Base-by-base conservation (phyloP, 2,329 filamentous ascomycete species). In the Fusarium guadeloupense region DNA sequence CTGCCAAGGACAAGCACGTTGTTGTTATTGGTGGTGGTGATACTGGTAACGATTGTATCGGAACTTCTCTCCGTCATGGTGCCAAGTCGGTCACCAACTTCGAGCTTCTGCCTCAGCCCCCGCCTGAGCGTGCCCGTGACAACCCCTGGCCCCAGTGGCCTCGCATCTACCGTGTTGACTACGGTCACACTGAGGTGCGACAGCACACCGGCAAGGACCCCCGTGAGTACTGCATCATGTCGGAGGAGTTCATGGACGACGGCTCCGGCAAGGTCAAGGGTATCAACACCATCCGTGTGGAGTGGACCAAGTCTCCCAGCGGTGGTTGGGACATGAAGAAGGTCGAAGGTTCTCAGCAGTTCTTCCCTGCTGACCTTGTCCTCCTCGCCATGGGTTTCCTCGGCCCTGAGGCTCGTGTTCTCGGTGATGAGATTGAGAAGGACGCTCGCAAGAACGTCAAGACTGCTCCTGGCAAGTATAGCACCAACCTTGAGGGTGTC, bases 271-370 rank as follows among this genome's bases (percentile, higher is more conserved):
- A 89, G 65, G 92, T 98, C 73, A 96, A 93, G 83, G 94, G 94
- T 63, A 97, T 98, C 83, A 97, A 95, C 79, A 97, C 93, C 37
- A 87, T 95, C 55, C 92, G 94, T 49, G 93, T 98, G 37, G 93
- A 97, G 76, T 98, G 94, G 94, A 95, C 92, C 69, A 95, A 93
- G 83, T 92, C 88, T 48, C 84, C 91, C 23, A 89, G 86, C 59
- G 93, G 93, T 66, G 93, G 93, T 38, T 98, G 94, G 94, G 94
- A 97, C 78, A 97, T 98, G 93, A 97, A 97, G 85, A 94, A 96
- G 77, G 84, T 96, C 26, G 93, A 97, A 67, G 93, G 91, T 31
- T 94, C 90, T 59, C 91, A 96, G 81, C 88, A 97, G 75, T 96
- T 96, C 84, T 97, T 97, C 89, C 92, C 92, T 31, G 94, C 94